Evolutionary conservation across 352 stramenopile species (phyloP).

Genomic region (Globisporangium cederbergense): DNA sequence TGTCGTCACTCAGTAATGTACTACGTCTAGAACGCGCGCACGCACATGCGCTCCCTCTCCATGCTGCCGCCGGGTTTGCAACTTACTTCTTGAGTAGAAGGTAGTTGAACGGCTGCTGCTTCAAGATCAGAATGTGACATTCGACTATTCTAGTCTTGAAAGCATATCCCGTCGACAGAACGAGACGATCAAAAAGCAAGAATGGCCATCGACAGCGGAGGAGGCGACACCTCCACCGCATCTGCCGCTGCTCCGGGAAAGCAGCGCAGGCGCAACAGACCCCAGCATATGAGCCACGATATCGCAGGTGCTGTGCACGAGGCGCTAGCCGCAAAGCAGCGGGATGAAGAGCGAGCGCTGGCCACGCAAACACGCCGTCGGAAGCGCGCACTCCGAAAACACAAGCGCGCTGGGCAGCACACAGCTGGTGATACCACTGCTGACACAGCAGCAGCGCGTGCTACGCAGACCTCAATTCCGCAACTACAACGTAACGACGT

Average conservation of each 20-base stretch:
- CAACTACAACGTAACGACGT: not conserved
- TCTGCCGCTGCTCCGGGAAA: not conserved
- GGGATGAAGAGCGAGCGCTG: not conserved
- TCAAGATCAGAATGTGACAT: no score
- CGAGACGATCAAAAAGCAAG: no score
- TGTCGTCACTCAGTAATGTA: no score
- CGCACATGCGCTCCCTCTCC: no score
- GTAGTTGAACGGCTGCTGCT: no score
- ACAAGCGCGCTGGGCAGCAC: not conserved
- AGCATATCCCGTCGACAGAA: no score
- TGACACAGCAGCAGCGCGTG: not conserved
- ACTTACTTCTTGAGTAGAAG: no score
- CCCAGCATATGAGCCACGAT: not conserved
- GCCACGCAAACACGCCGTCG: slow-evolving; percentile 7
- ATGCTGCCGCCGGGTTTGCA: no score
- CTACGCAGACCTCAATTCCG: not conserved
- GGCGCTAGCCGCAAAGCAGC: slow-evolving; percentile 7
- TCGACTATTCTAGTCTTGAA: no score
- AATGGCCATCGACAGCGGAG: not conserved
- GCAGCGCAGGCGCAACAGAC: not conserved
- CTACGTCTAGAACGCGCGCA: no score
- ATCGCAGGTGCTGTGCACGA: slow-evolving; percentile 7
- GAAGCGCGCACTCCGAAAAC: slow-evolving; percentile 11
- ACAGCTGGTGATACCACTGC: not conserved
- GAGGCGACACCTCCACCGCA: not conserved